Evolutionary conservation across 2,329 filamentous ascomycete species (phyloP).

Genomic region (Neopestalotiopsis clavispora): DNA sequence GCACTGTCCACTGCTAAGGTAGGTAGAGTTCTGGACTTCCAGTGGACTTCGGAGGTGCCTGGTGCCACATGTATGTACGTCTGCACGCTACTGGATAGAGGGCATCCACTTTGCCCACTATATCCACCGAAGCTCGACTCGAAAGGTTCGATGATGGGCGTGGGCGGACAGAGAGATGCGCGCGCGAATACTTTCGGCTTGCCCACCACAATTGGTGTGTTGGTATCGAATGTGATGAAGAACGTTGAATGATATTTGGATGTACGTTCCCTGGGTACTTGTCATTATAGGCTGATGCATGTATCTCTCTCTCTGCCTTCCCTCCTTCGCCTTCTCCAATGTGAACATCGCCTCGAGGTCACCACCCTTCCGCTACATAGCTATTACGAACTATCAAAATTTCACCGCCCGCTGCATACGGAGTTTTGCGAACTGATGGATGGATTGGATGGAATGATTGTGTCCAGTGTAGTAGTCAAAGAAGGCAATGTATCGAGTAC

Average conservation of each 20-base stretch:
- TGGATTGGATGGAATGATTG: not conserved
- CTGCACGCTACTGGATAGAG: constrained; percentile 9
- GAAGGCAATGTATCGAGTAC: not conserved
- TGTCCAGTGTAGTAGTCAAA: not conserved
- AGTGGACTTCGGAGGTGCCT: constrained; percentile 1
- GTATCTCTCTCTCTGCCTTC: too few species aligned
- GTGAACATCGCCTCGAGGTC: not conserved
- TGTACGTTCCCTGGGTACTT: not conserved
- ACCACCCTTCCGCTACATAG: not conserved
- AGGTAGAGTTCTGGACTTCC: constrained; percentile 8
- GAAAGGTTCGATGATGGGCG: constrained; percentile 3
- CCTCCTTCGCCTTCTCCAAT: not conserved
- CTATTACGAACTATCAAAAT: not conserved
- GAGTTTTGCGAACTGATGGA: not conserved
- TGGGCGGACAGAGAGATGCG: not conserved
- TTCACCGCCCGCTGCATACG: not conserved
- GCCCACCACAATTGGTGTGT: too few species aligned
- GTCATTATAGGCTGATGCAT: too few species aligned
- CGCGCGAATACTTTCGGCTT: not conserved
- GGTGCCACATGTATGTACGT: constrained; percentile 14
- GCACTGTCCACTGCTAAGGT: not conserved
- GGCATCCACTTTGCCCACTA: constrained; percentile 10
- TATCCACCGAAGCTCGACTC: constrained; percentile 8
- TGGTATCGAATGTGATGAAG: not conserved
- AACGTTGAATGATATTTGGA: not conserved